These are phyloP conservation scores for Aspergillus unguis DNA, from an alignment of 2,329 filamentous ascomycete species.

Conservation along the genomic window DNA sequence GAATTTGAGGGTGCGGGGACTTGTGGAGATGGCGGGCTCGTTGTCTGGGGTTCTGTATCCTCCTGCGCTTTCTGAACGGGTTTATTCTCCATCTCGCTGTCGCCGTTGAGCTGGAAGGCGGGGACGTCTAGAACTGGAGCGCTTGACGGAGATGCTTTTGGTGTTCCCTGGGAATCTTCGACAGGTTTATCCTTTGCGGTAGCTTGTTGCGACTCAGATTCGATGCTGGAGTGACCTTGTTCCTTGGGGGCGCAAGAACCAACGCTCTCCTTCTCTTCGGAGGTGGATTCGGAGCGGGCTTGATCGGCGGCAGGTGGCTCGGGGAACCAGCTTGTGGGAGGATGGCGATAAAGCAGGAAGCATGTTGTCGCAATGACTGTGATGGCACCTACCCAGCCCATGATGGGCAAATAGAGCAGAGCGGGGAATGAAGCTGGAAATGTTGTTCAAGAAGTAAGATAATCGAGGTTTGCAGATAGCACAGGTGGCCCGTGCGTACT, in stretches of 20 bases:
- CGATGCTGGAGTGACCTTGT: constrained; percentile 9
- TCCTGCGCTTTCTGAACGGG: constrained; percentile 1
- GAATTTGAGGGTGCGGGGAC: constrained; percentile 6
- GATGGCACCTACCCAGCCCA: constrained; percentile 43
- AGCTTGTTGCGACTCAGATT: constrained; percentile 1
- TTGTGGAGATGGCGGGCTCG: constrained; percentile 1
- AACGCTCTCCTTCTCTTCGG: constrained; percentile 13
- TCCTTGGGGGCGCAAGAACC: constrained; percentile 14
- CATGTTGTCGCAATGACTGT: constrained; percentile 38
- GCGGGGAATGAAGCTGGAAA: not conserved
- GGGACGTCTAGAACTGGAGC: constrained; percentile 30
- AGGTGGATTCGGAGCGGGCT: constrained; percentile 1
- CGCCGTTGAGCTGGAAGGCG: constrained; percentile 28
- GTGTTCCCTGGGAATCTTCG: constrained; percentile 33
- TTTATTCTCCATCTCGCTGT: constrained; percentile 13
- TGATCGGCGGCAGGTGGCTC: constrained; percentile 14
- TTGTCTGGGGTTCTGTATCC: constrained; percentile 9
- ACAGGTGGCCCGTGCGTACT: constrained; percentile 2
- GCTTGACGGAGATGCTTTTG: constrained; percentile 33
- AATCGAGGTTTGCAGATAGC: constrained; percentile 4
- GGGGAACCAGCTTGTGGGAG: constrained; percentile 33
- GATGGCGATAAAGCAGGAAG: constrained; percentile 41
- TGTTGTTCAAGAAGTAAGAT: not conserved
- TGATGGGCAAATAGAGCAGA: constrained; percentile 22
- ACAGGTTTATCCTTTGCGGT: constrained; percentile 12